Evolutionary conservation across 805 yeast species (phyloP), one percentile per base, ranked within the genome.

Genomic region (Spathaspora arborariae): DNA sequence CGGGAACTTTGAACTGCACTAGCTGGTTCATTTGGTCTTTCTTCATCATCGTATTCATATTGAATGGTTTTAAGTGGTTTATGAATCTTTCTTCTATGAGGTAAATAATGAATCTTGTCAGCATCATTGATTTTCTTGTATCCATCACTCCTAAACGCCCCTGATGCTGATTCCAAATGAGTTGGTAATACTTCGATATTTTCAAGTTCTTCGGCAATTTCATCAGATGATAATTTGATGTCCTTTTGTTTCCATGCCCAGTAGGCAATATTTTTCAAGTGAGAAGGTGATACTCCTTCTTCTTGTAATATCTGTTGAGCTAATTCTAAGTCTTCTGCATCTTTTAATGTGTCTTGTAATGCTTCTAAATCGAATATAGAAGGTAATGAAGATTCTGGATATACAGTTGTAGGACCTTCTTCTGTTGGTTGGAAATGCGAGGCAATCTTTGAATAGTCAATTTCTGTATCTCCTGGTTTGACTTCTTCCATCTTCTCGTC

Each of bases 61-160:
- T 80, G 83, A n/a, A 87, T 78, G 0, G 92, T 86, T 48, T 81
- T 84, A 51, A 87, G 66, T n/a, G 91, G 92, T 53, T 78, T 73
- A 52, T 84, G 80, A 1, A 78, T 65, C 55, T 78, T 81, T 49
- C 88, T 79, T 42, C 94, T 82, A 62, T 90, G 97, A 2, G 96
- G 94, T 45, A 91, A 69, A 59, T 88, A 91, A 49, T 80, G 85
- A 11, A 79, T 70, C 61, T 91, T 91, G 39, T 82, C 75, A 0
- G 79, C 73, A 52, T 90, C 96, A 0, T 85, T 78, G 34, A 88
- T 81, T 60, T 85, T 86, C 40, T 67, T 64, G 59, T 83, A 88
- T 0, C 96, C 96, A 47, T 84, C 81, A 33, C 90, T 81, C 56
- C 80, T 78, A 56, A 85, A 85, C 1, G 87, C 74, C 0, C 90